These are phyloP conservation scores for Lepidopterella palustris DNA, from an alignment of 495 filamentous ascomycete genomes.

Conservation along the genomic window DNA sequence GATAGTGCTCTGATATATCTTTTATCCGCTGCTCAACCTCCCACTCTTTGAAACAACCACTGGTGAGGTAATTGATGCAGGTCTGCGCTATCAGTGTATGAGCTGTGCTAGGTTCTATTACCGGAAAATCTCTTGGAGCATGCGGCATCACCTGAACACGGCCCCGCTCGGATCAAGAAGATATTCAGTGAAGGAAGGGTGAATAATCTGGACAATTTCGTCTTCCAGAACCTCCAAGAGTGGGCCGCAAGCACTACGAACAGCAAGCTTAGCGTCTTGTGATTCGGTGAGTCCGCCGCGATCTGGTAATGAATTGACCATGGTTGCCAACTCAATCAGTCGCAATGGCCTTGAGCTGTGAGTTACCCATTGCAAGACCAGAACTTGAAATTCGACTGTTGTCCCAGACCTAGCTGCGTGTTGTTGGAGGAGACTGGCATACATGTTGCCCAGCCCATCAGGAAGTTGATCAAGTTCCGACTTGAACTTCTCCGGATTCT, in stretches of 20 bases:
- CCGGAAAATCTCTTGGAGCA: not conserved
- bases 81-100: not conserved
- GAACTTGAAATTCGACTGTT: conserved; percentile 38
- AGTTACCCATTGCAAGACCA: conserved; percentile 44
- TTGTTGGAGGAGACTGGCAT: conserved; percentile 40
- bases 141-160: not conserved
- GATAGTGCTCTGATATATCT: not conserved
- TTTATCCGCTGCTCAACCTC: not conserved
- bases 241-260: conserved; percentile 42
- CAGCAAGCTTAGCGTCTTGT: conserved; percentile 31
- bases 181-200: conserved; percentile 53
- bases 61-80: not conserved
- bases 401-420: conserved; percentile 38
- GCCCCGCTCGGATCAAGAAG: conserved; percentile 27
- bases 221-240: conserved; percentile 46
- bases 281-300: conserved; percentile 6
- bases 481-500: conserved; percentile 21
- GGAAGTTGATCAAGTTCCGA: conserved; percentile 35
- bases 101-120: not conserved
- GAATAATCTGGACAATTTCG: conserved; percentile 46
- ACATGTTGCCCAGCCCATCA: conserved; percentile 42
- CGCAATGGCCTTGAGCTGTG: conserved; percentile 47
- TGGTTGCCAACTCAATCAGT: conserved; percentile 44
- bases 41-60: not conserved
- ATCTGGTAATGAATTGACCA: conserved; percentile 19